Evolutionary conservation across 306 rosid species (phyloP).

Genomic region (Acacia crassicarpa): DNA sequence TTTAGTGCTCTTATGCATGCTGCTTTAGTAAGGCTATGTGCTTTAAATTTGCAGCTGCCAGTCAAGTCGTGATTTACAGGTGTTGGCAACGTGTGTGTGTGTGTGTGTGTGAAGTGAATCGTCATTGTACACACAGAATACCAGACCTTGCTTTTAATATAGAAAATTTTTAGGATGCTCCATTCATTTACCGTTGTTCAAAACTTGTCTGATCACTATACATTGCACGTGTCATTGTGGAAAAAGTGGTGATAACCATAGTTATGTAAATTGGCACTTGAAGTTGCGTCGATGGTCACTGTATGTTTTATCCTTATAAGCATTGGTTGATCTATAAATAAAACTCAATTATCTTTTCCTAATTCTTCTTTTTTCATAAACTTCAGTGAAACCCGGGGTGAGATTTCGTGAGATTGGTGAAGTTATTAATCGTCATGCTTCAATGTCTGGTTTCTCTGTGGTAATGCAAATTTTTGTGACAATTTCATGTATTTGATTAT

Average conservation of each 20-base stretch:
- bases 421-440: slow-evolving; percentile 80
- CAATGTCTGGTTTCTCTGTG: slow-evolving; percentile 90
- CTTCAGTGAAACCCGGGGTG: slow-evolving; percentile 87
- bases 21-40: background rate
- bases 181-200: background rate
- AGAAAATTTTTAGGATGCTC: background rate
- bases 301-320: slow-evolving; percentile 2
- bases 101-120: background rate
- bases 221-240: background rate
- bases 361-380: slow-evolving; percentile 23
- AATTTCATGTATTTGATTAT: slow-evolving; percentile 8
- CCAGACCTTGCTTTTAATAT: background rate
- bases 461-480: slow-evolving; percentile 44
- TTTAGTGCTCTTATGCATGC: background rate
- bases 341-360: slow-evolving; percentile 22
- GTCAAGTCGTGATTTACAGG: background rate
- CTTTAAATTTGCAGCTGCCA: background rate
- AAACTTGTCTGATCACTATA: background rate
- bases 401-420: slow-evolving; percentile 96
- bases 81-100: background rate
- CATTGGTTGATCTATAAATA: slow-evolving; percentile 1
- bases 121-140: background rate
- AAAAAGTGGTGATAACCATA: background rate
- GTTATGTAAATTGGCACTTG: background rate
- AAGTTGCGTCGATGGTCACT: background rate